Evolutionary conservation across 768 basidiomycete species (phyloP), one percentile per base, ranked within the genome.

Genomic region (Agrocybe praecox): DNA sequence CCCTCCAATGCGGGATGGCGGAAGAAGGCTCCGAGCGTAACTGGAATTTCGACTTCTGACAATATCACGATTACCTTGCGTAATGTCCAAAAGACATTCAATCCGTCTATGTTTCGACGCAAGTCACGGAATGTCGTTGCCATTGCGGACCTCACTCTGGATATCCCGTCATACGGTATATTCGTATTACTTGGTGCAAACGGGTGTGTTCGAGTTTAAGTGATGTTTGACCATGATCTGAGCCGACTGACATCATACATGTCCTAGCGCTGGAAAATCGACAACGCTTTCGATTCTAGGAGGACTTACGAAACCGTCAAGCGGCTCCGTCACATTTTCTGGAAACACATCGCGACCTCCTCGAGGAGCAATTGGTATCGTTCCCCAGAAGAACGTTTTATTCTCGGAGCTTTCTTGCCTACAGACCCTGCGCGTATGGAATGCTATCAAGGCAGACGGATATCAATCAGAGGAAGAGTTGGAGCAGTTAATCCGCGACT

Each of bases 341-440:
- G 85, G 85, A 36, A 84, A 83, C 1, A 68, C 73, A 17, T 65
- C 77, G 42, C 76, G 74, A 15, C 86, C 87, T 6, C 76, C 86
- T 3, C 83, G 82, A 0, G 89, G 89, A 7, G 81, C 81, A 0
- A 71, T 93, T 19, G 90, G 90, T 1, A 86, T 93, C 53, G 89
- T 90, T 0, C 89, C 90, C 0, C 90, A 92, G 72, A 91, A 89
- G 74, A 92, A 92, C 62, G 90, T 93, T 10, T 76, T 93, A 1
- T 90, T 92, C 67, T 82, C 88, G 0, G 89, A 92, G 55, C 73
- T 93, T 11, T 80, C 87, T 1, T 91, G 89, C 65, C 74, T 84
- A 52, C 87, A 93, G 71, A 91, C 87, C 1, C 74, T 92, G 18
- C 76, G 78, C 1, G 79, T 92, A 21, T 92, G 90, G 90, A 77